A percentile compares a stretch with the other conserved stretches of the same genome.
Conservation (phyloP, 2,329 filamentous ascomycete genomes). For the Didymosphaeria variabile region DNA sequence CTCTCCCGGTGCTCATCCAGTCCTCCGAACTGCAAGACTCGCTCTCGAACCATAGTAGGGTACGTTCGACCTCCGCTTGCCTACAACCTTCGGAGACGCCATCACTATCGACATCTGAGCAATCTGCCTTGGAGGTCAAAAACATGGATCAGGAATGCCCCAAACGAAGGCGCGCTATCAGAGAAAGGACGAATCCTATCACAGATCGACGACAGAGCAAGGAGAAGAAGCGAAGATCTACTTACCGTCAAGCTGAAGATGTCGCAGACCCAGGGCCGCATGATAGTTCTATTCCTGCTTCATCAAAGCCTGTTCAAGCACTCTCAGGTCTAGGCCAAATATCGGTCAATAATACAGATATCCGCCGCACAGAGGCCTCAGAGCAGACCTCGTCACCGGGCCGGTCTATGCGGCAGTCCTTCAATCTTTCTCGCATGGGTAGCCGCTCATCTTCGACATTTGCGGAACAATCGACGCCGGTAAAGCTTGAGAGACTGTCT, state of each 20-base stretch:
- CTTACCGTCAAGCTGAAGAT: neutral
- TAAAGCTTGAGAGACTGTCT: neutral
- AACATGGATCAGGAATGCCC: neutral
- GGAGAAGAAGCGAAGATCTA: neutral
- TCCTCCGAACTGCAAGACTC: neutral
- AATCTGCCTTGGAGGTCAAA: neutral
- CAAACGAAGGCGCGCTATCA: constrained; percentile 3
- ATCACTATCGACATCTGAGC: neutral
- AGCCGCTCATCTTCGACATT: neutral
- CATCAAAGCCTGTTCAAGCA: neutral
- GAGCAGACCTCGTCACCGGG: neutral
- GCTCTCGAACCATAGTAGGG: neutral
- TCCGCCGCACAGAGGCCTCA: neutral
- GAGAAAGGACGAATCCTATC: constrained; percentile 6
- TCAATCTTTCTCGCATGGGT: neutral
- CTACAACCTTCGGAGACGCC: neutral
- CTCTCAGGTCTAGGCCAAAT: neutral
- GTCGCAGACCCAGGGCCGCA: neutral
- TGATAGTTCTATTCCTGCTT: neutral
- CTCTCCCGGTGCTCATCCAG: neutral
- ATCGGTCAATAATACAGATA: neutral
- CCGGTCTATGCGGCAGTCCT: neutral
- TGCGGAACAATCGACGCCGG: neutral
- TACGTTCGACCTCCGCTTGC: neutral
- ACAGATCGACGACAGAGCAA: neutral